phyloP scores from a whole-genome alignment of 179 eudicot species.

The Beta corolliflora region DNA sequence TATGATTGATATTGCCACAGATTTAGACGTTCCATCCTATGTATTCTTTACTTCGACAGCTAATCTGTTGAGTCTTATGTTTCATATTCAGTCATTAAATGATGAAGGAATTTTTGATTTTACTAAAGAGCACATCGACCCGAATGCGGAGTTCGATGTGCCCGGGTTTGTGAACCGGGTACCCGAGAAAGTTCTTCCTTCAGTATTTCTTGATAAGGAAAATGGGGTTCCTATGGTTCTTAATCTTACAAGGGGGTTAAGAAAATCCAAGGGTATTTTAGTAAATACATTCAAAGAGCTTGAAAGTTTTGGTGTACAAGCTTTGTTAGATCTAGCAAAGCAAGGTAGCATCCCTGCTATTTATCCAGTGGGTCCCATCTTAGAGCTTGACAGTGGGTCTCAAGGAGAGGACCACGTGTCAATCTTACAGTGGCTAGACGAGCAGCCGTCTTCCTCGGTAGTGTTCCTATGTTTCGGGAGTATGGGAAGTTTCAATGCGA shows the following conservation, averaged over 20 bases:
- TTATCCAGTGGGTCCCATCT: too few species aligned
- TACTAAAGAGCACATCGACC: background rate
- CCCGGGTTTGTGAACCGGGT: slow-evolving; percentile 6
- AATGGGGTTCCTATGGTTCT: too few species aligned
- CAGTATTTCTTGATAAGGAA: too few species aligned
- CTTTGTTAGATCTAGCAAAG: slow-evolving; percentile 6
- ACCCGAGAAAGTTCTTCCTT: too few species aligned
- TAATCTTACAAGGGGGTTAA: too few species aligned
- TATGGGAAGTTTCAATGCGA: slow-evolving; percentile 30
- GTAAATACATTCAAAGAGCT: slow-evolving; percentile 22
- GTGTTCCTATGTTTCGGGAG: slow-evolving; percentile 42
- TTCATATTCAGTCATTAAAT: background rate
- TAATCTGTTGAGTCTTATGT: background rate
- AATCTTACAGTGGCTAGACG: too few species aligned
- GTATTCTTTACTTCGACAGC: slow-evolving; percentile 29
- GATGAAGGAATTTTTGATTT: background rate
- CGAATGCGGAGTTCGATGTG: background rate
- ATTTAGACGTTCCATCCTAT: slow-evolving; percentile 22
- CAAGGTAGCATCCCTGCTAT: slow-evolving; percentile 23
- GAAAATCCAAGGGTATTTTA: too few species aligned
- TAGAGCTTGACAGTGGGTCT: too few species aligned
- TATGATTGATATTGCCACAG: slow-evolving; percentile 30
- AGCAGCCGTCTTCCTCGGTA: slow-evolving; percentile 32
- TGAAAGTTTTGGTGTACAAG: slow-evolving; percentile 28
- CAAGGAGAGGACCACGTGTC: too few species aligned